Evolutionary conservation across 2,329 filamentous ascomycete species (phyloP).

Genomic region (Dactylella cylindrospora): DNA sequence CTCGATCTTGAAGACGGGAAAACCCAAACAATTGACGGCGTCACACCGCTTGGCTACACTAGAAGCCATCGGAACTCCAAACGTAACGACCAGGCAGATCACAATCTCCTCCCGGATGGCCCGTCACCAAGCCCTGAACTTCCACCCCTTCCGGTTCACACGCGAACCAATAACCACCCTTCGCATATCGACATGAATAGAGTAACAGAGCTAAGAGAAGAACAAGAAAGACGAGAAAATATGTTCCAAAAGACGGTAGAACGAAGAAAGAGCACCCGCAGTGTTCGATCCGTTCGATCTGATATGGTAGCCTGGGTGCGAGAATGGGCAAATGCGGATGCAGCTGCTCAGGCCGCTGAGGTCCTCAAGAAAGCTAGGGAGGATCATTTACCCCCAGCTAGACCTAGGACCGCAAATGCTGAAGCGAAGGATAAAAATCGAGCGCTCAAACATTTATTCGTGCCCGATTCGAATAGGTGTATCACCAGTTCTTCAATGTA

Average conservation of each 20-base stretch:
- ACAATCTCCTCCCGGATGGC: not conserved
- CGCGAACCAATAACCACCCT: slow-evolving; percentile 1
- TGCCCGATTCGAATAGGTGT: slow-evolving; percentile 7
- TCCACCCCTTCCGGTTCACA: slow-evolving; percentile 26
- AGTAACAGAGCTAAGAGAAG: slow-evolving; percentile 8
- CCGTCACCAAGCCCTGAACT: slow-evolving; percentile 21
- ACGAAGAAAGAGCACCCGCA: slow-evolving; percentile 23
- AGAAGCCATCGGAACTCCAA: no score
- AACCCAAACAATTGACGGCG: slow-evolving; percentile 6
- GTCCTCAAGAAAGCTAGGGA: slow-evolving; percentile 1
- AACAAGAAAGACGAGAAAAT: slow-evolving; percentile 24
- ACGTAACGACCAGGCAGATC: not conserved
- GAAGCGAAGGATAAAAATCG: no score
- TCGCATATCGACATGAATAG: slow-evolving; percentile 25
- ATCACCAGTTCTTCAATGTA: slow-evolving; percentile 33
- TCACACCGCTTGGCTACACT: not conserved
- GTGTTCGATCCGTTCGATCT: slow-evolving; percentile 25
- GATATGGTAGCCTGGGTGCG: slow-evolving; percentile 41
- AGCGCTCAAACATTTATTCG: no score
- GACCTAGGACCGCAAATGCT: no score
- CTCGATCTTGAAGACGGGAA: slow-evolving; percentile 38
- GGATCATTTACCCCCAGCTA: not conserved
- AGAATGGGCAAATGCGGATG: slow-evolving; percentile 40
- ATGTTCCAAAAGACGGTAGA: slow-evolving; percentile 14
- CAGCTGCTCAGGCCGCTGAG: slow-evolving; percentile 29